Evolutionary conservation across 2,329 filamentous ascomycete species (phyloP), one percentile per base, ranked within the genome.

Genomic region (Periglandula ipomoeae): DNA sequence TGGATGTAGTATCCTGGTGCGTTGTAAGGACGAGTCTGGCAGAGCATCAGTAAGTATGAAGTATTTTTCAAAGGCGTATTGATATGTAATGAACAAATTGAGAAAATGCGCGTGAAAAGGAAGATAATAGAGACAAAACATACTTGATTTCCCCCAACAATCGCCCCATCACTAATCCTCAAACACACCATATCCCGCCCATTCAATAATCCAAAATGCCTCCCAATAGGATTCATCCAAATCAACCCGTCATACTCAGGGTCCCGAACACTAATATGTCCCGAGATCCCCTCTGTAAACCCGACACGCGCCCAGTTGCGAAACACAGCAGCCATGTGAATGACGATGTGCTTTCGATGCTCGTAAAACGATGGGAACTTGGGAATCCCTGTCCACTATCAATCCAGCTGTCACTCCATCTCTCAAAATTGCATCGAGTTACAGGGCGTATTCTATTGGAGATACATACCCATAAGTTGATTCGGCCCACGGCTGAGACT

Each of bases 1-100:
- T 88, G 84, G 55, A 89, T 88, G 53, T 81, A 67, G 59, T 84
- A 87, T 5, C 84, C 84, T 0, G 84, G 81, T 3, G 78, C 75
- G 61, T 88, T 88, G 42, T 76, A 75, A 2, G 83, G 77, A 27
- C 75, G 70, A 13, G 64, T 73, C 58, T 59, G 26, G 9, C n/a
- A 17, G 24, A 19, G n/a, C 24, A 15, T 27, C 20, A 26, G 23
- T 13, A 5, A 3, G 30, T 9, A 19, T 15, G 27, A n/a, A n/a
- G n/a, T n/a, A n/a, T n/a, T n/a, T n/a, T n/a, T n/a, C n/a, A n/a
- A n/a, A n/a, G n/a, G n/a, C n/a, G n/a, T n/a, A n/a, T n/a, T n/a
- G n/a, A n/a, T n/a, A n/a, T n/a, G n/a, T n/a, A n/a, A n/a, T n/a
- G n/a, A n/a, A n/a, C n/a, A n/a, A n/a, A n/a, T n/a, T n/a, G n/a